Percentiles rank a stretch among this genome's conserved stretches.
Conservation (phyloP, 192 early-diverging fungal genomes). For the Podila minutissima region DNA sequence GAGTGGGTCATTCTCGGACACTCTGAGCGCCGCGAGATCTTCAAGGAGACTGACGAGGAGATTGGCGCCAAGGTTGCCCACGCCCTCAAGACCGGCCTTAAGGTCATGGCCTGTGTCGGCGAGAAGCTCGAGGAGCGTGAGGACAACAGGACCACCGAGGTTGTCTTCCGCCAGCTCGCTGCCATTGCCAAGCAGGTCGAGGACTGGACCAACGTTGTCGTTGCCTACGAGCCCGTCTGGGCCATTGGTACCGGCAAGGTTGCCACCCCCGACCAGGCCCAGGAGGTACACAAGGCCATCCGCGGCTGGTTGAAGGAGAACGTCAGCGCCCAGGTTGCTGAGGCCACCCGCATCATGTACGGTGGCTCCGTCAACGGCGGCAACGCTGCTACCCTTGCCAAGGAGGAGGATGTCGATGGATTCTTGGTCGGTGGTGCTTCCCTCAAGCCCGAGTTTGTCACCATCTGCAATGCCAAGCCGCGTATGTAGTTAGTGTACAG, state of each 20-base stretch:
- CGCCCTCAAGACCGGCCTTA: constrained; percentile 89
- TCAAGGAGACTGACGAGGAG: constrained; percentile 88
- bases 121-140: constrained; percentile 97
- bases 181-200: constrained; percentile 80
- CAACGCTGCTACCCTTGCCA: constrained; percentile 82
- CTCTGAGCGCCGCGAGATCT: constrained; percentile 97
- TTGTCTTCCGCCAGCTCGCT: constrained; percentile 90
- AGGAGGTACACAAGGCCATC: constrained; percentile 94
- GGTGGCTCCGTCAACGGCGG: constrained; percentile 95
- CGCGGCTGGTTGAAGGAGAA: constrained; percentile 87
- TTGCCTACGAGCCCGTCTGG: constrained; percentile 99
- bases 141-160: constrained; percentile 83
- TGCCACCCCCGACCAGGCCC: constrained; percentile 93
- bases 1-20: constrained; percentile 98
- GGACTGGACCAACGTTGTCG: constrained; percentile 94
- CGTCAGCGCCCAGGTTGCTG: constrained; percentile 87
- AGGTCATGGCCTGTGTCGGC: constrained; percentile 95
- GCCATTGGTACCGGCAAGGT: constrained; percentile 99
- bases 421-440: constrained; percentile 99
- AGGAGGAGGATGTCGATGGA: constrained; percentile 95
- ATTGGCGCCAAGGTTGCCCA: constrained; percentile 89
- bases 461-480: constrained; percentile 64
- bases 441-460: constrained; percentile 90
- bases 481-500: constrained; percentile 51
- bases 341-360: constrained; percentile 93